Percentiles rank a stretch among this genome's conserved stretches.
Evolutionary conservation across 2,329 filamentous ascomycete species (phyloP).

Genomic region (Ceratocystis colombiana): DNA sequence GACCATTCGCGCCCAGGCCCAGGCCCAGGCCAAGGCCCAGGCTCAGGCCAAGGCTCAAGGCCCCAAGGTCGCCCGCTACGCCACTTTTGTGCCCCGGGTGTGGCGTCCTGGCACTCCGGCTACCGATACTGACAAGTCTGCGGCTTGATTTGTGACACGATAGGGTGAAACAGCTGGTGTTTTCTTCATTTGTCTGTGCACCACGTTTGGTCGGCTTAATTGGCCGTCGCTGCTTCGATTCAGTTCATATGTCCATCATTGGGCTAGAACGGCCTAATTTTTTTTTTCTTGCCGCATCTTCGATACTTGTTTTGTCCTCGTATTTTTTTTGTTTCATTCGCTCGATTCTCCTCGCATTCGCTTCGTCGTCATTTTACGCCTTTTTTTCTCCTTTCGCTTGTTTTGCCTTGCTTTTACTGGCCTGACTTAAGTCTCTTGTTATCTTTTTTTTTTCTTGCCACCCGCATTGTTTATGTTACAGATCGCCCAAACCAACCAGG

Average conservation of each 20-base stretch:
- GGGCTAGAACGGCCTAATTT: not conserved
- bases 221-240: not conserved
- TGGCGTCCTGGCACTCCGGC: conserved; percentile 14
- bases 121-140: conserved; percentile 6
- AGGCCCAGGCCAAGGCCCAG: conserved; percentile 5
- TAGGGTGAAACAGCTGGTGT: not conserved
- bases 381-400: not conserved
- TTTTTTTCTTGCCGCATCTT: not conserved
- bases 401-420: not conserved
- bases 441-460: not conserved
- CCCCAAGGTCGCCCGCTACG: conserved; percentile 23
- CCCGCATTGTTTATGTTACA: not conserved
- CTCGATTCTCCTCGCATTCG: not conserved
- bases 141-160: conserved; percentile 1
- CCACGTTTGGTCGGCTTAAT: not conserved
- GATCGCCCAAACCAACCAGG: conserved; percentile 8
- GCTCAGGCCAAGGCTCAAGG: conserved; percentile 13
- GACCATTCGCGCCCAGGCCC: not conserved
- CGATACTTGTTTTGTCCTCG: not conserved
- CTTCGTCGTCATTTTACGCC: not conserved
- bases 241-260: not conserved
- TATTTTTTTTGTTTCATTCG: not conserved
- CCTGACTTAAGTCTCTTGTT: not conserved
- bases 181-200: not conserved
- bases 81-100: conserved; percentile 21